Base-by-base conservation (phyloP, 441 rosid genomes). In the Erodium chrysanthum region DNA sequence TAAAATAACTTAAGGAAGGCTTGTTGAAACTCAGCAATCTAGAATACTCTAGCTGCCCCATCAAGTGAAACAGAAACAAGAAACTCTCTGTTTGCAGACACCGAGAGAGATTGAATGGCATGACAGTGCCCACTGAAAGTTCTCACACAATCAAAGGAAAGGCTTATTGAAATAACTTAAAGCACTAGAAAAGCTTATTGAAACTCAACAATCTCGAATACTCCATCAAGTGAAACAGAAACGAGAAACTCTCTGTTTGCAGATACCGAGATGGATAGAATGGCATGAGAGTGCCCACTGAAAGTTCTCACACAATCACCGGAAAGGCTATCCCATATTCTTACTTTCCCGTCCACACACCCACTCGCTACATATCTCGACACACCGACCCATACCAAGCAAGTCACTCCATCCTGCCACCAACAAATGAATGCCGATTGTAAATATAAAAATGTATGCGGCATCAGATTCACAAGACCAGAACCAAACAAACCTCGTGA, bases 291-390 rank as follows among this genome's bases (percentile, higher is more conserved):
- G 8, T 90, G 98, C 7, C 98, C 98, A 5, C 85, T 71, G 63
- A 78, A 86, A 58, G 80, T 87, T 77, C 80, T 83, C 0, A 82
- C 67, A 59, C 90, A 88, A 21, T 80, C 86, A 5, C 95, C 96
- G 9, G 86, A 83, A 2, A 88, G 89, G 79, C 88, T 76, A 68
- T 92, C 92, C 96, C 97, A 88, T 25, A 92, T 20, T 48, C 84
- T 75, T 68, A 92, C 87, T 70, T 79, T 82, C 72, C 97, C 96
- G 64, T 89, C 89, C 0, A 75, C 76, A 8, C 91, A 87, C 10
- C 96, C 98, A 0, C 96, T 84, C 33, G 88, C 92, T 46, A 90
- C 9, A 70, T 77, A 88, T 75, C 75, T 84, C 2, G 97, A 74
- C 15, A 77, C 48, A 65, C 91, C 92, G 0, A 90, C 71, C 97